phyloP scores from a whole-genome alignment of 1,284 basidiomycete species.

The Cutaneotrichosporon sp. region DNA sequence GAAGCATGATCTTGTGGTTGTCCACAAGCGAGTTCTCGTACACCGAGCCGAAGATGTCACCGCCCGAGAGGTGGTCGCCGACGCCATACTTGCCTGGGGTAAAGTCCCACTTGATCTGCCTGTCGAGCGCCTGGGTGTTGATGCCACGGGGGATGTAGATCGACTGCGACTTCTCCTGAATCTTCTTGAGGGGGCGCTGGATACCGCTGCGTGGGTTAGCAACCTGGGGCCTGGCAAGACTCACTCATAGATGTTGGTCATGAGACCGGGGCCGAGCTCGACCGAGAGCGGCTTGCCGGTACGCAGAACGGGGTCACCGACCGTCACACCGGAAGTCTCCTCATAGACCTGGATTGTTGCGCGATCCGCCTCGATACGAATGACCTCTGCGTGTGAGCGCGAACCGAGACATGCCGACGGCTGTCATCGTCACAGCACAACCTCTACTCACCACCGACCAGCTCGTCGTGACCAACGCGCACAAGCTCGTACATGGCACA shows the following conservation, averaged over 20 bases:
- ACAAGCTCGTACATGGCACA: constrained; percentile 95
- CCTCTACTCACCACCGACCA: constrained; percentile 75
- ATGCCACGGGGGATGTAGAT: constrained; percentile 99
- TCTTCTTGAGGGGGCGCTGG: constrained; percentile 84
- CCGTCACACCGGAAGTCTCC: constrained; percentile 95
- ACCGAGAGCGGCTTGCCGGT: constrained; percentile 98
- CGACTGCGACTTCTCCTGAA: constrained; percentile 92
- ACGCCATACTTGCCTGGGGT: constrained; percentile 80
- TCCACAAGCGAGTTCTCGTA: constrained; percentile 96
- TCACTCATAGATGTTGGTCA: constrained; percentile 94
- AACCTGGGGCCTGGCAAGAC: constrained; percentile 15
- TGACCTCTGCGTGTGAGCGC: constrained; percentile 69
- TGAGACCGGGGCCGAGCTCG: constrained; percentile 94
- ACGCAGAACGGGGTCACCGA: constrained; percentile 94
- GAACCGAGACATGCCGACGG: constrained; percentile 6
- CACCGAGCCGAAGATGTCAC: constrained; percentile 92
- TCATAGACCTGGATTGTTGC: constrained; percentile 99
- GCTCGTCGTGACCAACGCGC: constrained; percentile 92
- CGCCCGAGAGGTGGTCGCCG: constrained; percentile 95
- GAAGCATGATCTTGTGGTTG: constrained; percentile 96
- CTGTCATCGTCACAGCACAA: background rate
- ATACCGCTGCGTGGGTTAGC: constrained; percentile 62
- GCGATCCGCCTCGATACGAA: constrained; percentile 93
- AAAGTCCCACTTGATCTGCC: constrained; percentile 92
- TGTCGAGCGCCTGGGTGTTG: constrained; percentile 92